Evolutionary conservation across 108 stramenopile genomes (phyloP), one percentile per base, ranked within the genome.

Genomic region (Parmales sp.): DNA sequence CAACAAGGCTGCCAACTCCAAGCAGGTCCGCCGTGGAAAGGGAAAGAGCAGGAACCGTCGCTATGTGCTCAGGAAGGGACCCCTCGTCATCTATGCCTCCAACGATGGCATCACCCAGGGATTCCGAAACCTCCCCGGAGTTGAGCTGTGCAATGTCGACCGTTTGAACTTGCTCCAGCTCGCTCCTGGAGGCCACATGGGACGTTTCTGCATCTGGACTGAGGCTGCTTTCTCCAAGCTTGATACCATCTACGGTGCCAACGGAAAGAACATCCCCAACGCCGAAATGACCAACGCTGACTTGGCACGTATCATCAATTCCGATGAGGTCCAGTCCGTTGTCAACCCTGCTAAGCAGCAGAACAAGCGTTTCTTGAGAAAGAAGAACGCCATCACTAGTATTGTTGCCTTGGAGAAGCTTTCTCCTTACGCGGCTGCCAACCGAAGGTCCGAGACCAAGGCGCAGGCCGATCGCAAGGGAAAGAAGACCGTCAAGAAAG

Each of bases 101-200:
- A 89, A 90, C 78, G 90, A 91, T 43, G 93, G 95, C 60, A 87
- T 90, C 60, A 83, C 91, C 51, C 83, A 83, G 64, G 96, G 94
- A 39, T 94, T 96, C 88, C 90, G 98, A 69, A 97, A 97, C 88
- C 71, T 99, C 64, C 93, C 94, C 29, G 96, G 98, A 65, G 95
- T 97, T 39, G 94, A 98, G 79, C 79, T 93, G 37, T 91, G 90
- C 80, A 83, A 91, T 73, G 95, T 98, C 51, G 88, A 90, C 81
- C 84, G 91, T 18, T 60, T 99, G 66, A 97, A 97, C 87, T 82
- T 99, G 19, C 82, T 99, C 54, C 92, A 95, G 70, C 86, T 99
- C 46, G 98, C 98, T 29, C 98, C 98, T 49, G 98, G 98, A 63
- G 98, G 98, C 63, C 98, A 99, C 89, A 83, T 97, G 85, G 98